A percentile compares a stretch with the other conserved stretches of the same genome.
Conservation (phyloP, 2,329 filamentous ascomycete genomes). For the Cercospora berteroae region DNA sequence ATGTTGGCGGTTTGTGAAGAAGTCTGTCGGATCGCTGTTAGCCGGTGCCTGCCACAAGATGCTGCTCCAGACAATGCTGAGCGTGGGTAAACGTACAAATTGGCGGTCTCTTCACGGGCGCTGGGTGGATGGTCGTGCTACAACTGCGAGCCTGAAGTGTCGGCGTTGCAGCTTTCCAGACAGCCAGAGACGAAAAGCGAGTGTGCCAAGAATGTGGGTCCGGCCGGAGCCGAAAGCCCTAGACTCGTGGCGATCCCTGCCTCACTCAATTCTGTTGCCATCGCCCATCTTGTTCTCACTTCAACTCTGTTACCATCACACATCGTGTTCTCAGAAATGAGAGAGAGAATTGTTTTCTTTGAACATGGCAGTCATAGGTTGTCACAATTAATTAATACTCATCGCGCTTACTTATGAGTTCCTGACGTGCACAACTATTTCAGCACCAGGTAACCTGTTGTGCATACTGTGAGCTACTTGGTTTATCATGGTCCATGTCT, state of each 20-base stretch:
- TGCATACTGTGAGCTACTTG: conserved; percentile 2
- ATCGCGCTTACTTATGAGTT: not conserved
- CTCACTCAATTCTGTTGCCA: not conserved
- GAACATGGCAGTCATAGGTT: not conserved
- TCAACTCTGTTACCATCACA: not conserved
- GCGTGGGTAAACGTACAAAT: conserved; percentile 18
- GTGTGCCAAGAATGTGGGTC: conserved; percentile 8
- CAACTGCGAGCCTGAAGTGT: conserved; percentile 9
- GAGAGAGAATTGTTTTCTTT: not conserved
- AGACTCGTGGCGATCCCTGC: not conserved
- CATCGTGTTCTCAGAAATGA: not conserved
- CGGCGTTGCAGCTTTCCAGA: not conserved
- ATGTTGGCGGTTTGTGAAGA: conserved; percentile 53
- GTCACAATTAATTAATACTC: not conserved
- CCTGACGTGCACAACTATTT: not conserved
- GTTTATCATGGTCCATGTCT: conserved; percentile 9
- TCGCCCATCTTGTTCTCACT: not conserved
- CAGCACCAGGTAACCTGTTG: not conserved
- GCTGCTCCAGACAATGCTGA: not conserved
- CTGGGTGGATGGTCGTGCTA: conserved; percentile 23
- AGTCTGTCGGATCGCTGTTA: conserved; percentile 28
- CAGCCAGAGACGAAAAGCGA: not conserved
- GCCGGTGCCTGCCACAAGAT: not conserved
- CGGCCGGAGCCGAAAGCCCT: not conserved
- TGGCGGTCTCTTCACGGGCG: conserved; percentile 26